These are phyloP conservation scores for Geoglossum glabrum DNA, from an alignment of 495 filamentous ascomycete genomes.

Conservation along the genomic window DNA sequence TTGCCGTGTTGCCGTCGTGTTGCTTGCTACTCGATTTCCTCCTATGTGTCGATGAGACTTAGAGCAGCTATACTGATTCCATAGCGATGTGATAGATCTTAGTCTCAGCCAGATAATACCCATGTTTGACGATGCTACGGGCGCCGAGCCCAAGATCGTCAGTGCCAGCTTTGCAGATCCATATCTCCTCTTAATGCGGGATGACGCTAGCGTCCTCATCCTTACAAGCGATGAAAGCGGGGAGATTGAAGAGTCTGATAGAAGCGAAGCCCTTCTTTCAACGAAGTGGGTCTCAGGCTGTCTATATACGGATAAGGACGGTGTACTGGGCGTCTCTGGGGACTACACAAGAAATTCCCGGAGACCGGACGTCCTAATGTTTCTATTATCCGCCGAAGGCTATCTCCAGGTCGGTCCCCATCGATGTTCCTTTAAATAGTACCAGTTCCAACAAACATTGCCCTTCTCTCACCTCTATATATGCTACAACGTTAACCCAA, in stretches of 20 bases:
- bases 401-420: slow-evolving; percentile 47
- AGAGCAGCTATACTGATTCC: slow-evolving; percentile 7
- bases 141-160: slow-evolving; percentile 47
- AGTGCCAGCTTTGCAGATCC: slow-evolving; percentile 76
- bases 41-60: background rate
- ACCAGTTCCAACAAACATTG: background rate
- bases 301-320: slow-evolving; percentile 47
- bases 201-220: slow-evolving; percentile 58
- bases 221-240: slow-evolving; percentile 56
- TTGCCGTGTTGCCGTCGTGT: background rate
- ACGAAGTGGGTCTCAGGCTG: slow-evolving; percentile 64
- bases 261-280: slow-evolving; percentile 28
- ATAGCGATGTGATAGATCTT: slow-evolving; percentile 36
- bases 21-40: background rate
- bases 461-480: background rate
- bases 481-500: background rate
- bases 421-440: background rate
- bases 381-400: slow-evolving; percentile 48
- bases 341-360: slow-evolving; percentile 23
- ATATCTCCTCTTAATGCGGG: slow-evolving; percentile 65
- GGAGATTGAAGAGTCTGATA: slow-evolving; percentile 67
- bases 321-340: slow-evolving; percentile 25
- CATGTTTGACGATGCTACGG: slow-evolving; percentile 71
- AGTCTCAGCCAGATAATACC: slow-evolving; percentile 75
- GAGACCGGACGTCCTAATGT: slow-evolving; percentile 37